Base-by-base conservation (phyloP, 495 filamentous ascomycete species). In the Pyrenula massariospora region DNA sequence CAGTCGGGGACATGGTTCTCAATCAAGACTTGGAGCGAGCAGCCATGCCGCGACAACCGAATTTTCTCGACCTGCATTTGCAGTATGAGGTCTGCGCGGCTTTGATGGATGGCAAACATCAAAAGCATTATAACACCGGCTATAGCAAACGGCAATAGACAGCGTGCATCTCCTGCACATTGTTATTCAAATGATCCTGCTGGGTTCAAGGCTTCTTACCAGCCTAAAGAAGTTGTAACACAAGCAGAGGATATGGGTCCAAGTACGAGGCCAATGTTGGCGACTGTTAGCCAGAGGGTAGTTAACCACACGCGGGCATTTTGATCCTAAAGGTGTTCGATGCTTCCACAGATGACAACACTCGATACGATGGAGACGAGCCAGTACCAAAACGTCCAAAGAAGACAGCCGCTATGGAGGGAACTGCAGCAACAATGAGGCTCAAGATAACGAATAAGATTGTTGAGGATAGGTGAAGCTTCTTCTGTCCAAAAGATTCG, bases 261-360 rank as follows among this genome's bases (percentile, higher is more conserved):
- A n/a, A 74, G 54, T 8, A 71, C 61, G 22, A 80, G 54, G 0
- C 73, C 77, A 48, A 73, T 62, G 12, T 72, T 75, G 10, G 73
- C 70, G 2, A 69, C 66, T 22, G 67, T 62, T 22, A 69, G 70
- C 76, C 76, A 80, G 5, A 67, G 57, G 57, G 71, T 77, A 19
- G 79, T 65, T 51, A 77, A 60, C 72, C 74, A 80, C 12, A 78
- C 70, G 2, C 77, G 67, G 23, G 63, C 67, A 56, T 66, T 65
- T 2, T 68, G 66, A 55, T 76, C 71, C 63, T 71, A 79, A 63
- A 80, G 72, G 55, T 79, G 75, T 57, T 81, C 77, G 53, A 81
- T 73, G 50, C 72, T 78, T 10, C 78, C 77, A 0, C 71, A 68
- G 11, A 77, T 70, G 1, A 81, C 70, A 12, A 76, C 73, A 0